Base-by-base conservation (phyloP, 2,329 filamentous ascomycete genomes). In the Alternaria brassicicola region DNA sequence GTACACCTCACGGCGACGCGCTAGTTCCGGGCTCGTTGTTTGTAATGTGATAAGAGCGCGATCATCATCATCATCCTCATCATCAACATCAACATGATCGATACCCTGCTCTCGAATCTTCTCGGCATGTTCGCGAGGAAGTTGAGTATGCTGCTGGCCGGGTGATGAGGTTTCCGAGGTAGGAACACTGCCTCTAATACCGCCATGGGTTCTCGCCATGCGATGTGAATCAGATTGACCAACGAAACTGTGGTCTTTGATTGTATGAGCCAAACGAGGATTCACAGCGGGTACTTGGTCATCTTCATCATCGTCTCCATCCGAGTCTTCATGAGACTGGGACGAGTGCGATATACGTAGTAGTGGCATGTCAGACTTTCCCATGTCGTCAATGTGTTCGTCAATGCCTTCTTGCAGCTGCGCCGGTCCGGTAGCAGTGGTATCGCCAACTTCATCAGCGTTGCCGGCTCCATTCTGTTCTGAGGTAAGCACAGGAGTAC, bases 1-100 rank as follows among this genome's bases (percentile, higher is more conserved):
- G 7, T 60, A 62, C 28, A 46, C 53, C 28, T 52, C 51, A 5
- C 52, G 56, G 35, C 49, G 58, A 19, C 51, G 56, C 23, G 51
- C 52, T 6, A 62, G 45, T 33, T 61, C 61, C 7, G 53, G 21
- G 12, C 51, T 60, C 13, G 49, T 26, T 6, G 31, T 3, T 26
- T 35, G 51, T 15, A 41, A 6, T 2, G 7, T 36, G 2, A 26
- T 45, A 21, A 26, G 31, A 21, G 23, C 30, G 26, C 13, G n/a
- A 21, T 30, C n/a, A 12, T 33, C 51, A 36, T 13, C 10, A 6
- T 35, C 39, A 3, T 4, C 39, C 8, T 52, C 50, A 7, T 45
- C n/a, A 12, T 33, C 51, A 36, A 13, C 10, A 6, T 35, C 39
- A 3, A 3, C 39, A 13, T 52, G 39, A 7, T 45, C 39, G 21